Evolutionary conservation across 2,329 filamentous ascomycete species (phyloP).

Genomic region (Macrophomina phaseolina): DNA sequence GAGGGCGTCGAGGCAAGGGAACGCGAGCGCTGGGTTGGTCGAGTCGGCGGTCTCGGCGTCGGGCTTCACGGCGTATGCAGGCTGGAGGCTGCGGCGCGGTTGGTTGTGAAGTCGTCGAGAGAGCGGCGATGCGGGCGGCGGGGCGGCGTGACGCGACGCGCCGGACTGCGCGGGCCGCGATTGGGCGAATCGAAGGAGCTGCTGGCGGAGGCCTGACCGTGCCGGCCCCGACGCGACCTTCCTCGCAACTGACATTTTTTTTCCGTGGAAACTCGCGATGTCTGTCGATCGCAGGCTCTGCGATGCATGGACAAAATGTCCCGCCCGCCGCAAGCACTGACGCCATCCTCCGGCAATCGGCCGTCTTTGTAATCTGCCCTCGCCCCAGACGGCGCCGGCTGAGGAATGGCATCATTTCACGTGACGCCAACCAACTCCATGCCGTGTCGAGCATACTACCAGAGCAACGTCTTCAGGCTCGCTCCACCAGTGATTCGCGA

Average conservation of each 20-base stretch:
- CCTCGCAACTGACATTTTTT: constrained; percentile 13
- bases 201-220: constrained; percentile 14
- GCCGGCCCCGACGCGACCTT: constrained; percentile 1
- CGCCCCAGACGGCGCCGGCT: neutral
- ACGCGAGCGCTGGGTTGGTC: constrained; percentile 48
- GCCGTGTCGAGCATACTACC: neutral
- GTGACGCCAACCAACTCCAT: neutral
- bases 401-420: constrained; percentile 19
- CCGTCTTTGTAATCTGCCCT: constrained; percentile 23
- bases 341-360: constrained; percentile 26
- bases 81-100: constrained; percentile 9
- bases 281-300: neutral
- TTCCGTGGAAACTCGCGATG: neutral
- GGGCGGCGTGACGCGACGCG: constrained; percentile 2
- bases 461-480: too few species aligned
- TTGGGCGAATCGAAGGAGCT: constrained; percentile 24
- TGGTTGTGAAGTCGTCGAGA: constrained; percentile 22
- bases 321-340: constrained; percentile 11
- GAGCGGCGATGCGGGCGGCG: constrained; percentile 6
- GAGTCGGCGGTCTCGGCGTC: constrained; percentile 36
- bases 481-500: too few species aligned
- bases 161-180: constrained; percentile 8
- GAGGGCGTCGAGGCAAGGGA: constrained; percentile 50
- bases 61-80: constrained; percentile 23
- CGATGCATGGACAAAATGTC: constrained; percentile 23